phyloP scores from a whole-genome alignment of 2,329 filamentous ascomycete genomes.

The Zasmidium angulare region DNA sequence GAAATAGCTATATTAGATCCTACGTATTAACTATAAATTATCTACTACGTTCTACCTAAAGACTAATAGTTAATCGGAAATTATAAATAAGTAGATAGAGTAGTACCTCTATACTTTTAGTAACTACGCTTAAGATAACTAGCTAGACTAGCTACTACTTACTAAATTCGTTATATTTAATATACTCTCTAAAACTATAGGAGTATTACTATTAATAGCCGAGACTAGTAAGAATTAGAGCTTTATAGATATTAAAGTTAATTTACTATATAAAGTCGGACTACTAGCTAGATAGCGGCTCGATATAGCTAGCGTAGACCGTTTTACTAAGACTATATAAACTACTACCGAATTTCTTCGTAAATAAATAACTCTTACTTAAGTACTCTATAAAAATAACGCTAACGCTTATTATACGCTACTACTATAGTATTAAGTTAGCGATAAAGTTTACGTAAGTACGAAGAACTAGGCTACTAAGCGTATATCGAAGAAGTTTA shows the following conservation, averaged over 20 bases:
- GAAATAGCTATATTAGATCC: too few species aligned
- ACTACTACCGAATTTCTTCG: too few species aligned
- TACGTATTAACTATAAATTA: too few species aligned
- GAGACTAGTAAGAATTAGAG: too few species aligned
- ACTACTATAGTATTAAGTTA: not conserved
- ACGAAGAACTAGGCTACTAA: constrained; percentile 2
- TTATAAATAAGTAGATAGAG: constrained; percentile 1
- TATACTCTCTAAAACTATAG: not conserved
- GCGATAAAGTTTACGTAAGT: not conserved
- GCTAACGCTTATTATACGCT: not conserved
- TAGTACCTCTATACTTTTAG: not conserved
- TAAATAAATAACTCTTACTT: not conserved
- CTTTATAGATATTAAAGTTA: too few species aligned
- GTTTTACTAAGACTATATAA: too few species aligned
- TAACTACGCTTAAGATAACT: too few species aligned
- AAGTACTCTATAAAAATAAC: not conserved
- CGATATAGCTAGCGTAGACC: not conserved
- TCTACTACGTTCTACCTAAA: not conserved
- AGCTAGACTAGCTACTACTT: not conserved
- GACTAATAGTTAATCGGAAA: not conserved
- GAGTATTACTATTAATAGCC: not conserved
- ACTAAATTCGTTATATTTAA: not conserved
- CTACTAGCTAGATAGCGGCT: too few species aligned
- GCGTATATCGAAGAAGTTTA: not conserved
- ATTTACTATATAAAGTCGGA: too few species aligned